Percentiles rank a stretch among this genome's conserved stretches.
Conservation (phyloP, 495 filamentous ascomycete species). For the Aspergillus olivimuriae region DNA sequence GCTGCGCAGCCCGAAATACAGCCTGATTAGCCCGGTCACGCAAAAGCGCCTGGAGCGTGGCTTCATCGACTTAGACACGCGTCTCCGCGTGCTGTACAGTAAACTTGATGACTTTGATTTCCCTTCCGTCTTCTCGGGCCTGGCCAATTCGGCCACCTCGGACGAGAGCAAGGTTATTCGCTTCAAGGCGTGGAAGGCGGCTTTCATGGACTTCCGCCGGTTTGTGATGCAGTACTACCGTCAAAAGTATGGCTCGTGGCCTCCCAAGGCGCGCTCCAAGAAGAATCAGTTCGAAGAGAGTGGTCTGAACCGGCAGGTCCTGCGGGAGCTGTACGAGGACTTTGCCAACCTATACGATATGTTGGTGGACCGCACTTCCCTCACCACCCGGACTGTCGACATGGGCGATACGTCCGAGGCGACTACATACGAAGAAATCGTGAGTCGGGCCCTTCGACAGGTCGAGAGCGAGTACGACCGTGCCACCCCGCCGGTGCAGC, state of each 20-base stretch:
- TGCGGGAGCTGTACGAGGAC: slow-evolving; percentile 80
- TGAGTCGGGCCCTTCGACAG: slow-evolving; percentile 54
- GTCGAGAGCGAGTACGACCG: slow-evolving; percentile 83
- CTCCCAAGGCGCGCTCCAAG: slow-evolving; percentile 83
- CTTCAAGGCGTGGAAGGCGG: slow-evolving; percentile 77
- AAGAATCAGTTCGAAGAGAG: slow-evolving; percentile 83
- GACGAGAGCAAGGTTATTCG: slow-evolving; percentile 66
- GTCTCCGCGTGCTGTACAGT: slow-evolving; percentile 57
- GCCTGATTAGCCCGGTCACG: slow-evolving; percentile 62
- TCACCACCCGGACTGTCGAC: slow-evolving; percentile 49
- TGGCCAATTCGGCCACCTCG: slow-evolving; percentile 69
- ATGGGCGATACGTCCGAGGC: slow-evolving; percentile 34
- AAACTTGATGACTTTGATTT: slow-evolving; percentile 83
- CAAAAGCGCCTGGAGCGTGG: slow-evolving; percentile 75
- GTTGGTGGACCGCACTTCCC: slow-evolving; percentile 62
- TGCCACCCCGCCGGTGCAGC: slow-evolving; percentile 79
- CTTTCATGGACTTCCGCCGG: slow-evolving; percentile 67
- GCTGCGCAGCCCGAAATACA: slow-evolving; percentile 60
- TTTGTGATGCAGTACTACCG: slow-evolving; percentile 75
- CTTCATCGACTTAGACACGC: slow-evolving; percentile 66
- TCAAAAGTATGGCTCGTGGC: slow-evolving; percentile 82
- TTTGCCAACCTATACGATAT: slow-evolving; percentile 84
- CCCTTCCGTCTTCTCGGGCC: slow-evolving; percentile 81
- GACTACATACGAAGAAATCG: slow-evolving; percentile 37
- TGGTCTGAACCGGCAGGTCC: slow-evolving; percentile 77